These are phyloP conservation scores for Willaertia magna DNA, from an alignment of 208 protist species.

Conservation along the genomic window DNA sequence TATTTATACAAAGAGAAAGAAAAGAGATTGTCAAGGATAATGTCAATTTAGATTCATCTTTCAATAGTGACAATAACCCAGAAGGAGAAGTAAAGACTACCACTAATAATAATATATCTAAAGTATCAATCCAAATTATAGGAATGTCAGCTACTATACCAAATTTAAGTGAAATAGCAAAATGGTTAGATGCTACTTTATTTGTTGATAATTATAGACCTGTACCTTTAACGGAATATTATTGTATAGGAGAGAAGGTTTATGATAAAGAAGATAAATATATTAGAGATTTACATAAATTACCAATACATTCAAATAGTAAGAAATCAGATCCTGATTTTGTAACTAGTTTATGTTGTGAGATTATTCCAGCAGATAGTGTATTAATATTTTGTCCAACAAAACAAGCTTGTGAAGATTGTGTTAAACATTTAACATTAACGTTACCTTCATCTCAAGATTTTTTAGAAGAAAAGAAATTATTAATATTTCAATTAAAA, in stretches of 20 bases:
- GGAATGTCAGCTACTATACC: constrained; percentile 79
- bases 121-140: constrained; percentile 51
- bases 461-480: background rate
- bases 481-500: background rate
- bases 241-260: constrained; percentile 40
- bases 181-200: constrained; percentile 55
- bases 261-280: constrained; percentile 39
- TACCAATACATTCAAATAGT: background rate
- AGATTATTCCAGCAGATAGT: background rate
- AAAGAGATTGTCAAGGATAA: too few relatives aligned
- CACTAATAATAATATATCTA: background rate
- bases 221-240: constrained; percentile 54
- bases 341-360: background rate
- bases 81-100: background rate
- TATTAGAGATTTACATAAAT: constrained; percentile 36
- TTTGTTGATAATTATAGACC: constrained; percentile 57
- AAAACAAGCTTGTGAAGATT: constrained; percentile 50
- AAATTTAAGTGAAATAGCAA: constrained; percentile 56
- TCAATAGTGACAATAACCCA: background rate
- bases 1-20: background rate
- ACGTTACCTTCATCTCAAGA: background rate
- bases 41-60: background rate
- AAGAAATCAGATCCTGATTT: background rate
- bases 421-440: background rate
- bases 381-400: constrained; percentile 61